Evolutionary conservation across 305 asterid species (phyloP).

Genomic region (Rubia peregrina): DNA sequence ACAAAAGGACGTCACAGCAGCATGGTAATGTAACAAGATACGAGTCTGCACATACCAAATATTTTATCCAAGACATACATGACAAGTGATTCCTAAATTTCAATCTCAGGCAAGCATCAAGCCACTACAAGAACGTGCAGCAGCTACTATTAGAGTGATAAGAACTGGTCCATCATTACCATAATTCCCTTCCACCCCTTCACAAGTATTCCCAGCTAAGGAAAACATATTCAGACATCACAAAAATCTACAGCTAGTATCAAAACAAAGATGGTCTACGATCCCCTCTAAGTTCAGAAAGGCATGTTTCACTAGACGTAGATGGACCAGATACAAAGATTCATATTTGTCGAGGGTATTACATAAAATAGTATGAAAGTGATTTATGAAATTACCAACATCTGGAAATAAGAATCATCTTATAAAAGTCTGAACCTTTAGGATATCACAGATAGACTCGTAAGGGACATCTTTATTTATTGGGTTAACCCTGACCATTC

Average conservation of each 20-base stretch:
- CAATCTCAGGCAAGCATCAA: background rate
- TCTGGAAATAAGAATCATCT: background rate
- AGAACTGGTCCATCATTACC: background rate
- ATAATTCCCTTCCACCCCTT: constrained; percentile 6
- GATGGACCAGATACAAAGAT: background rate
- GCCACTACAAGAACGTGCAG: background rate
- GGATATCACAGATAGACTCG: background rate
- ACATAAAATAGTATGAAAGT: background rate
- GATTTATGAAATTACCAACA: background rate
- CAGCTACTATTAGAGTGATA: background rate
- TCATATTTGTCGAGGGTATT: background rate
- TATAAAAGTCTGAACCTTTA: background rate
- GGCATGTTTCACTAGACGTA: background rate
- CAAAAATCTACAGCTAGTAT: too few species aligned
- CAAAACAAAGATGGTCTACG: too few species aligned
- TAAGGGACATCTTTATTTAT: background rate
- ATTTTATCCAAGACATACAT: background rate
- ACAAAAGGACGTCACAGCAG: background rate
- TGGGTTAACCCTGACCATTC: background rate
- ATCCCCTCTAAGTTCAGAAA: background rate
- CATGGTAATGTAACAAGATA: background rate
- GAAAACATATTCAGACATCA: background rate
- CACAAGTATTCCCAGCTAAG: background rate
- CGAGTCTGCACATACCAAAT: background rate
- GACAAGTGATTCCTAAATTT: background rate